These are phyloP conservation scores for Daldinia decipiens DNA, from an alignment of 495 filamentous ascomycete genomes.

Conservation along the genomic window DNA sequence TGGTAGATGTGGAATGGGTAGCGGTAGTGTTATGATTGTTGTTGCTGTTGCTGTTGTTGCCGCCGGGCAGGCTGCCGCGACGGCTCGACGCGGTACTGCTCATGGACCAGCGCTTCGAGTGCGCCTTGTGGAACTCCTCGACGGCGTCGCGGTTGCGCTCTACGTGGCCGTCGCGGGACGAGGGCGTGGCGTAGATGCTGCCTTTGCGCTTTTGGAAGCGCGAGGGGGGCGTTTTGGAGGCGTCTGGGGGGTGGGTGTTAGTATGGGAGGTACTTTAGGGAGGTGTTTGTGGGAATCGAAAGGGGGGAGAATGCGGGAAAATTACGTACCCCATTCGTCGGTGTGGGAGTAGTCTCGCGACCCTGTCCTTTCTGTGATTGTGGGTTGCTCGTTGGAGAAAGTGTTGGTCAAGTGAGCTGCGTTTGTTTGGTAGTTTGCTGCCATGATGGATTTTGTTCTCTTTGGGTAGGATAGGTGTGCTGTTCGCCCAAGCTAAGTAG, in stretches of 20 bases:
- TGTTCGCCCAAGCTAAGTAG: constrained; percentile 19
- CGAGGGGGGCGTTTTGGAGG: constrained; percentile 68
- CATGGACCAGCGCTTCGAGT: constrained; percentile 53
- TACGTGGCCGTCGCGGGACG: constrained; percentile 66
- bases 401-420: constrained; percentile 37
- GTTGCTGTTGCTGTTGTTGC: not conserved
- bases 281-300: no score
- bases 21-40: not conserved
- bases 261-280: no score
- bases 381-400: constrained; percentile 30
- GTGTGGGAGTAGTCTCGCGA: constrained; percentile 47
- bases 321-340: constrained; percentile 57
- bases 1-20: not conserved
- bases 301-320: no score
- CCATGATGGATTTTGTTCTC: constrained; percentile 26
- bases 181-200: constrained; percentile 68
- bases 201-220: constrained; percentile 73
- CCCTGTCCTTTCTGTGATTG: constrained; percentile 26
- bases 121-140: constrained; percentile 56
- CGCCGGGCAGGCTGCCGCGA: constrained; percentile 21
- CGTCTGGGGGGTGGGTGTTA: constrained; percentile 53
- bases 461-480: constrained; percentile 3
- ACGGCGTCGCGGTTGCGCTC: constrained; percentile 58
- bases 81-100: constrained; percentile 37
- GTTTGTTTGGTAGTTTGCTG: constrained; percentile 29